A percentile compares a stretch with the other conserved stretches of the same genome.
These are phyloP conservation scores for Cicer bijugum DNA, from an alignment of 306 rosid genomes.

Conservation along the genomic window DNA sequence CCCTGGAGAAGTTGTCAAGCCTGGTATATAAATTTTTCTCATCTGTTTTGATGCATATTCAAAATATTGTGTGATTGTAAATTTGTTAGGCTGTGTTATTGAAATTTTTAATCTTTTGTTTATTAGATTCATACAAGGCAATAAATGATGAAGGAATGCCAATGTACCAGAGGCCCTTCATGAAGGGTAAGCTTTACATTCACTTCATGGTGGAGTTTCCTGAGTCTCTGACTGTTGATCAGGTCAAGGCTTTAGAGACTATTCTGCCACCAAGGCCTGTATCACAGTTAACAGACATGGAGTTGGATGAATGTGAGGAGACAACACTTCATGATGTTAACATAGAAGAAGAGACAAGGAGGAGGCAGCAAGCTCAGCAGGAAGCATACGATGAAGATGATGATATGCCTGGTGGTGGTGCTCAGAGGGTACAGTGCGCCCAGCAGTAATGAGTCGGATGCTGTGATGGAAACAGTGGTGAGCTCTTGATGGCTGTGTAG, in stretches of 20 bases:
- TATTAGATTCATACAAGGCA: conserved; percentile 61
- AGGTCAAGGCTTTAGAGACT: conserved; percentile 58
- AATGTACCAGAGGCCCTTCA: conserved; percentile 76
- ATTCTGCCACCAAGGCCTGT: conserved; percentile 62
- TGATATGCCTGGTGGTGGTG: conserved; percentile 82
- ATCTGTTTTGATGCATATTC: background rate
- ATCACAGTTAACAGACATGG: conserved; percentile 74
- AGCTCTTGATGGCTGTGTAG: background rate
- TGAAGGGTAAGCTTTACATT: conserved; percentile 87
- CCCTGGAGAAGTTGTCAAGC: conserved; percentile 78
- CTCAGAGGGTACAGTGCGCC: conserved; percentile 91
- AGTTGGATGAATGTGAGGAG: conserved; percentile 91
- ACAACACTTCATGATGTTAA: conserved; percentile 82
- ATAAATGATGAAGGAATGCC: conserved; percentile 94
- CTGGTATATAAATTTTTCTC: conserved; percentile 48
- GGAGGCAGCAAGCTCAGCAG: conserved; percentile 69
- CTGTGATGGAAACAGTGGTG: background rate
- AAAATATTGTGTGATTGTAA: background rate
- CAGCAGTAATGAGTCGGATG: conserved; percentile 58
- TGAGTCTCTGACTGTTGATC: conserved; percentile 63
- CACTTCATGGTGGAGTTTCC: conserved; percentile 89
- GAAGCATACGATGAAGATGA: conserved; percentile 88
- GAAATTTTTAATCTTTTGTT: background rate
- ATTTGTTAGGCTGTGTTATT: background rate
- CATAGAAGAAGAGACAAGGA: conserved; percentile 76